Percentiles rank a stretch among this genome's conserved stretches.
Conservation (phyloP, 106 monocot species). For the Iris macrosiphon region DNA sequence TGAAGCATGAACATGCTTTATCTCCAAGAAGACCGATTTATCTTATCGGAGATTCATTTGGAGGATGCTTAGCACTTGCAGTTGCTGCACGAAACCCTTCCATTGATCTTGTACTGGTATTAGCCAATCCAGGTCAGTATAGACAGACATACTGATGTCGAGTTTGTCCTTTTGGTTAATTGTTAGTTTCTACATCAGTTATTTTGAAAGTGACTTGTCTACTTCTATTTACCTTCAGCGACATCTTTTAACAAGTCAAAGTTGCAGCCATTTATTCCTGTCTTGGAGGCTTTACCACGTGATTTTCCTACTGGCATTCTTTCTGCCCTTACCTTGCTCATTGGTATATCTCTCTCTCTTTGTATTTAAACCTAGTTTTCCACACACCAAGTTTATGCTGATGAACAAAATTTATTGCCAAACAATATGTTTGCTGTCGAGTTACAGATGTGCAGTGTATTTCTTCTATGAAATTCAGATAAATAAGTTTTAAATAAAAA, state of each 20-base stretch:
- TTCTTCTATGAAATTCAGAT: too few relatives aligned
- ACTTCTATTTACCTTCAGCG: slow-evolving; percentile 24
- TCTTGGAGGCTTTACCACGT: slow-evolving; percentile 51
- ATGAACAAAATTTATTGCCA: too few relatives aligned
- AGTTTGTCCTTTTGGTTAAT: neutral
- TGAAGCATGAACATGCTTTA: slow-evolving; percentile 48
- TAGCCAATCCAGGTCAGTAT: slow-evolving; percentile 82
- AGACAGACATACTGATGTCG: neutral
- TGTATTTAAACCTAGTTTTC: too few relatives aligned
- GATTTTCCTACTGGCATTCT: slow-evolving; percentile 55
- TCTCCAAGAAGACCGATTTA: slow-evolving; percentile 71
- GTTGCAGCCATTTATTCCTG: slow-evolving; percentile 57
- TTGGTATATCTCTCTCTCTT: slow-evolving; percentile 34
- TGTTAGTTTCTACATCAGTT: neutral
- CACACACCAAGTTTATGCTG: too few relatives aligned
- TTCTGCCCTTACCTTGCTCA: slow-evolving; percentile 60
- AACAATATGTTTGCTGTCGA: too few relatives aligned
- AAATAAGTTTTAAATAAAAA: too few relatives aligned
- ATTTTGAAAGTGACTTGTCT: neutral
- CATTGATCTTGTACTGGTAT: slow-evolving; percentile 69
- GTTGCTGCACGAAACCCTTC: slow-evolving; percentile 82
- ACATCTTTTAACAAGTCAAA: slow-evolving; percentile 68
- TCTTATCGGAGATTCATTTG: slow-evolving; percentile 90
- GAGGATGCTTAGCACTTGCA: slow-evolving; percentile 81
- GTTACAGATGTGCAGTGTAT: too few relatives aligned